Base-by-base conservation (phyloP, 2,329 filamentous ascomycete species). In the Sporothrix pseudoabietina region DNA sequence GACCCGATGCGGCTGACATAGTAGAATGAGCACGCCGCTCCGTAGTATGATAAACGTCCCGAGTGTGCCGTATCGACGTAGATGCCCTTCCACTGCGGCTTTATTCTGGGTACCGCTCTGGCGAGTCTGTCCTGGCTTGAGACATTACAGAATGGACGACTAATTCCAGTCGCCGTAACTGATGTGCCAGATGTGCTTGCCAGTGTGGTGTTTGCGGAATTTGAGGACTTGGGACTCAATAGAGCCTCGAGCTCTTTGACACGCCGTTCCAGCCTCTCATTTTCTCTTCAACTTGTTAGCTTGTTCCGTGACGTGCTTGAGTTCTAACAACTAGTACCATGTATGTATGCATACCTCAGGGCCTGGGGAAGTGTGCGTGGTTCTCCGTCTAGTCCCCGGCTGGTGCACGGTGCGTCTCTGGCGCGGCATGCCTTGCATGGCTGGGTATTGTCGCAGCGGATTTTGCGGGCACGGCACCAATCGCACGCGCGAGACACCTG, bases 11-110 rank as follows among this genome's bases (percentile, higher is more conserved):
- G 81, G 35, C 79, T 78, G 72, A 85, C 82, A 76, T 85, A 85
- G 78, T 83, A 85, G 75, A 82, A 83, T 8, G 80, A 77, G 6
- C 84, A 86, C 1, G 83, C 80, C 0, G 83, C 80, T 1, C 84
- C 84, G 75, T 83, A 85, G 77, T 82, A 85, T n/a, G 81, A 80
- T 19, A 77, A 77, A 70, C 82, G 79, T 32, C 78, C 79, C 1
- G 80, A 80, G 1, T 80, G 78, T 0, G 81, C 79, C 1, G 80
- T 81, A 32, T 79, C 78, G 22, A 81, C 80, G 49, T 82, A 79
- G 57, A 84, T 81, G 44, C 79, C 78, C 49, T 77, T 74, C 79
- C 79, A 80, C 26, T 78, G 77, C 0, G 75, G 59, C 76, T 75
- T 26, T 19, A 52, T 47, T 8, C 41, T 9, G 10, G 61, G n/a